Base-by-base conservation (phyloP, 2,329 filamentous ascomycete species). In the Xylariaceae sp. region DNA sequence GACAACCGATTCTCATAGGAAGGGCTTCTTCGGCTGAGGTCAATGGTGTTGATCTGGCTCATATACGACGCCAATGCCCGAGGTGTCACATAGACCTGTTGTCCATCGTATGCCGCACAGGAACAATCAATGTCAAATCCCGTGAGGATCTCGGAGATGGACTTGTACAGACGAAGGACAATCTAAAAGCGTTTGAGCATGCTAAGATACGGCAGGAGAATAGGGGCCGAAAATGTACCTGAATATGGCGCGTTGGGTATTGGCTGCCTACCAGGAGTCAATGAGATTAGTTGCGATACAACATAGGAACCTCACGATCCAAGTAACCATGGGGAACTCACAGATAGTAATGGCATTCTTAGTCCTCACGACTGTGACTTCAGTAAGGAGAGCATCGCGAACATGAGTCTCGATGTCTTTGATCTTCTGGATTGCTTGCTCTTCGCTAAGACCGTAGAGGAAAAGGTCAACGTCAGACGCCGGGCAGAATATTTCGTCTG, bases 51-150 rank as follows among this genome's bases (percentile, higher is more conserved):
- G 70, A 85, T 81, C 73, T 96, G 91, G 0, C 89, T 93, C 70
- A 93, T 87, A 72, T 88, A 93, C 8, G 90, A 87, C 50, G 84
- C 85, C 11, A 96, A 72, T 1, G 90, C 90, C 59, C 91, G 82
- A 1, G 91, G 91, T 2, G 88, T 86, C 23, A 85, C 85, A 69
- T 88, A 95, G 15, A 96, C 90, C 68, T 94, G 88, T 17, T 82
- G 81, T 42, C 91, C 91, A 71, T 94, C 85, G 66, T 89, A 96
- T 2, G 89, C 90, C 23, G 86, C 88, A 62, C 90, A 90, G 0
- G 89, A 88, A 70, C 88, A 92, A 70, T 94, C 90, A 53, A 96
- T 90, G 67, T 95, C 91, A 67, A 96, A 96, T 0, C 91, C 91
- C 2, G 90, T 91, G 23, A 96, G 79, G 42, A 96, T 92, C 71